Evolutionary conservation across 164 flowering plant genomes (phyloP), one percentile per base, ranked within the genome.

Genomic region (Euptelea pleiosperma): DNA sequence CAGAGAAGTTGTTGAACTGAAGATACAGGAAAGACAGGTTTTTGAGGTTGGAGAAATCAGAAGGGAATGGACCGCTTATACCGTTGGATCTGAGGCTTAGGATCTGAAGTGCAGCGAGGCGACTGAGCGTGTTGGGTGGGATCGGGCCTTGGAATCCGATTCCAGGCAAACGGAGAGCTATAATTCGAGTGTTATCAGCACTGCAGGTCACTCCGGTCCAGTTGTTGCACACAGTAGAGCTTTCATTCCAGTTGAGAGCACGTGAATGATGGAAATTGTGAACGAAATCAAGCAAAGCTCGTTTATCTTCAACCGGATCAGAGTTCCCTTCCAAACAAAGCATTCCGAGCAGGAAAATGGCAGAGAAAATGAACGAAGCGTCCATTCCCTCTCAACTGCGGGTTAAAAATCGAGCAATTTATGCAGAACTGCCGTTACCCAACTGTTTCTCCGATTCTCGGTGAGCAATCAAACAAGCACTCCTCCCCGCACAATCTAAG

Each of bases 141-240:
- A 91, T 70, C 2, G 45, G 36, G 6, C 96, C 94, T 0, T 50
- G 60, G 12, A 88, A 52, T 24, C 87, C 90, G 19, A 75, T 44
- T 19, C 74, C 88, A 1, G 94, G 90, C 74, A 91, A 72, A 4
- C 74, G 71, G 16, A 91, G 66, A 9, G 81, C 83, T 11, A 76
- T 67, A 8, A 88, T 64, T 45, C 81, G 69, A 12, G 90, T 63
- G 2, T 73, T 49, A 39, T 82, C 82, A 31, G 35, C 36, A 66
- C 68, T 75, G 57, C 98, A 91, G 11, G 71, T 75, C 43, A 91
- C 88, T 33, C 98, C 96, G 5, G 64, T 74, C 98, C 71, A 71
- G 54, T 35, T 47, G 48, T 39, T 42, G 42, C 68, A 67, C 12
- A 54, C 61, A 18, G 53, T 1, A n/a, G 56, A 43, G 40, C 16